Conservation (phyloP, 1,284 basidiomycete genomes). For the Fistulinella cinereoalba region DNA sequence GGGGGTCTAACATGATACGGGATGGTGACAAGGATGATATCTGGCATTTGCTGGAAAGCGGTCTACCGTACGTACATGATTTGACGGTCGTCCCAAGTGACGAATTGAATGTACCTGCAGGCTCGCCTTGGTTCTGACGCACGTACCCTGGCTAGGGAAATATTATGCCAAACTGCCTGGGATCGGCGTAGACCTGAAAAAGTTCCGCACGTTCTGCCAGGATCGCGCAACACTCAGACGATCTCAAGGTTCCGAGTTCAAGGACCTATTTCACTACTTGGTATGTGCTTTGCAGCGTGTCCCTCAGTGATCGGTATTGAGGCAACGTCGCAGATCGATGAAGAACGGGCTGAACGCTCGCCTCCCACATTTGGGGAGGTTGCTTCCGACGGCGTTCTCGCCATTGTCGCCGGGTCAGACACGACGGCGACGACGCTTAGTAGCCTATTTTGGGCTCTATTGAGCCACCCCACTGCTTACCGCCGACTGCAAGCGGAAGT, state of each 20-base stretch:
- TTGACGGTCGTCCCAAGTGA: slow-evolving; percentile 1
- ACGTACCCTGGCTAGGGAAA: slow-evolving; percentile 44
- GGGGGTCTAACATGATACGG: slow-evolving; percentile 43
- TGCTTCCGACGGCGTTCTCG: slow-evolving; percentile 45
- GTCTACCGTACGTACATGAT: slow-evolving; percentile 35
- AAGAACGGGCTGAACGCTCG: slow-evolving; percentile 41
- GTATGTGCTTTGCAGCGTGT: slow-evolving; percentile 2
- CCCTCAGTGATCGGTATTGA: slow-evolving; percentile 1
- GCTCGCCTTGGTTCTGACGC: slow-evolving; percentile 35
- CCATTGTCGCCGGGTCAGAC: slow-evolving; percentile 58
- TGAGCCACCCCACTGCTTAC: slow-evolving; percentile 44
- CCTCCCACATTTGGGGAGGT: slow-evolving; percentile 39
- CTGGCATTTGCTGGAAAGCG: slow-evolving; percentile 38
- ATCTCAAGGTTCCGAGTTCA: slow-evolving; percentile 36
- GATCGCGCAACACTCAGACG: slow-evolving; percentile 37
- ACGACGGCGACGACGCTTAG: slow-evolving; percentile 49
- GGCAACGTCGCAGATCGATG: slow-evolving; percentile 41
- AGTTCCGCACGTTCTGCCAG: slow-evolving; percentile 32
- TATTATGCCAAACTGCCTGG: slow-evolving; percentile 31
- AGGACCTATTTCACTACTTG: slow-evolving; percentile 44
- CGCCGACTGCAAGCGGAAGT: slow-evolving; percentile 49
- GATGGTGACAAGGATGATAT: slow-evolving; percentile 40
- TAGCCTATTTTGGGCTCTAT: slow-evolving; percentile 45
- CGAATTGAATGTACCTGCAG: slow-evolving; percentile 20
- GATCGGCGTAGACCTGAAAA: slow-evolving; percentile 32